A percentile compares a stretch with the other conserved stretches of the same genome.
Conservation (phyloP, 352 stramenopile species). For the Globisporangium paroecandrum region DNA sequence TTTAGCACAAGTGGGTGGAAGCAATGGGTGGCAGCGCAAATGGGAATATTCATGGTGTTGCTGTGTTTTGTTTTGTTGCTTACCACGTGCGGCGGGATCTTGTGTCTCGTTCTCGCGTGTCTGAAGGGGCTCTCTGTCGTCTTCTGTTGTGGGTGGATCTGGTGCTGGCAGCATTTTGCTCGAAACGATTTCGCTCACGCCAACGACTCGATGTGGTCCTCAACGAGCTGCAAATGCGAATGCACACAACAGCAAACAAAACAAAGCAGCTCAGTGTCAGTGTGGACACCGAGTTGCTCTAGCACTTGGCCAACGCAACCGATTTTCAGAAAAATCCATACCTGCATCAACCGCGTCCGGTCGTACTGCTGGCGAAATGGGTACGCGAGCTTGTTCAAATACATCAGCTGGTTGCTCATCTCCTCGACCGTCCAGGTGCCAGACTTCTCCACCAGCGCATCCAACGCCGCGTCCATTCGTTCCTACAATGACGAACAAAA, state of each 20-base stretch:
- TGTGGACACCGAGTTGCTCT: background rate
- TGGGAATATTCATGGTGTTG: background rate
- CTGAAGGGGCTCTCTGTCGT: background rate
- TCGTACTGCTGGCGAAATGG: constrained; percentile 60
- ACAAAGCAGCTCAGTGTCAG: background rate
- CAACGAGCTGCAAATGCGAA: constrained; percentile 5
- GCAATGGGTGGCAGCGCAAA: background rate
- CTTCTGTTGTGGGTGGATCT: background rate
- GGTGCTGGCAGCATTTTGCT: too few species aligned
- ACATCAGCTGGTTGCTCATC: constrained; percentile 63
- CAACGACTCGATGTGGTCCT: constrained; percentile 12
- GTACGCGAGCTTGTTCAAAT: constrained; percentile 70
- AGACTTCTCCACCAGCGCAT: constrained; percentile 57
- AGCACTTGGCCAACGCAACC: background rate
- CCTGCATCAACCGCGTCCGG: constrained; percentile 64
- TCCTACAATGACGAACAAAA: constrained; percentile 25
- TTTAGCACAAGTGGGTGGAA: background rate
- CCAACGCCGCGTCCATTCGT: constrained; percentile 47
- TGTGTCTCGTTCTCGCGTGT: background rate
- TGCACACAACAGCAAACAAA: background rate
- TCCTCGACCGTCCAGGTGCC: constrained; percentile 67
- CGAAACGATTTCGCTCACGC: background rate
- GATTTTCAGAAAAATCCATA: constrained; percentile 14
- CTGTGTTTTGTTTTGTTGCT: background rate
- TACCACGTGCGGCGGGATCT: background rate